A percentile compares a stretch with the other conserved stretches of the same genome.
These are phyloP conservation scores for Pseudozyma hubeiensis DNA, from an alignment of 1,284 basidiomycete species.

Conservation along the genomic window DNA sequence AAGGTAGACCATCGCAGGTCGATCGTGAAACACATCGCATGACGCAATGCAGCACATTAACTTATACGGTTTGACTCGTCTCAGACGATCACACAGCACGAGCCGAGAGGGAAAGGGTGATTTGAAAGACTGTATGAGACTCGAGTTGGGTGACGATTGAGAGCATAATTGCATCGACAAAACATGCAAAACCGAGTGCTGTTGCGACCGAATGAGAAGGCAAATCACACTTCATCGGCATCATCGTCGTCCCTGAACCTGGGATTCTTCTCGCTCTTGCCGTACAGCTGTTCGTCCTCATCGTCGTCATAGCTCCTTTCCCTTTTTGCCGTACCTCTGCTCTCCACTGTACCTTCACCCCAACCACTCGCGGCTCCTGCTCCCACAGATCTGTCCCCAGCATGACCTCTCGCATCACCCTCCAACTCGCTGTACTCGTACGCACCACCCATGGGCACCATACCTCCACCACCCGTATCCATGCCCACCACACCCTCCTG, in stretches of 20 bases:
- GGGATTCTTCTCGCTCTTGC: conserved; percentile 59
- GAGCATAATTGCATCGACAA: too few relatives aligned
- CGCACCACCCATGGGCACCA: conserved; percentile 48
- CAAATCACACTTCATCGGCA: conserved; percentile 54
- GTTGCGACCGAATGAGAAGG: not conserved
- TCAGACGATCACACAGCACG: too few relatives aligned
- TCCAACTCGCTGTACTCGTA: conserved; percentile 49
- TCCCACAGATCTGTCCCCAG: not conserved
- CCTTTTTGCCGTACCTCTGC: conserved; percentile 72
- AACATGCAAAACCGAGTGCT: too few relatives aligned
- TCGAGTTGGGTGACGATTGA: not conserved
- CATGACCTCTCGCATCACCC: conserved; percentile 31
- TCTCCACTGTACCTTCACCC: not conserved
- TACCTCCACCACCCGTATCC: conserved; percentile 39
- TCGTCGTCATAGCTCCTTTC: conserved; percentile 70
- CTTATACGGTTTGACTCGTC: too few relatives aligned
- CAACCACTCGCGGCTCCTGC: not conserved
- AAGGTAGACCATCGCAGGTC: not conserved
- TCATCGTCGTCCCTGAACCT: conserved; percentile 68
- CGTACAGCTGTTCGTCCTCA: conserved; percentile 40
- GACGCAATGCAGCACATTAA: too few relatives aligned
- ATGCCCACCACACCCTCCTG: conserved; percentile 72
- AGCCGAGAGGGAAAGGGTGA: too few relatives aligned
- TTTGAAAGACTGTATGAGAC: not conserved
- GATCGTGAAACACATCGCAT: not conserved